Percentiles rank a stretch among this genome's conserved stretches.
These are phyloP conservation scores for Aspergillus spinulosporus DNA, from an alignment of 2,329 filamentous ascomycete genomes.

Conservation along the genomic window DNA sequence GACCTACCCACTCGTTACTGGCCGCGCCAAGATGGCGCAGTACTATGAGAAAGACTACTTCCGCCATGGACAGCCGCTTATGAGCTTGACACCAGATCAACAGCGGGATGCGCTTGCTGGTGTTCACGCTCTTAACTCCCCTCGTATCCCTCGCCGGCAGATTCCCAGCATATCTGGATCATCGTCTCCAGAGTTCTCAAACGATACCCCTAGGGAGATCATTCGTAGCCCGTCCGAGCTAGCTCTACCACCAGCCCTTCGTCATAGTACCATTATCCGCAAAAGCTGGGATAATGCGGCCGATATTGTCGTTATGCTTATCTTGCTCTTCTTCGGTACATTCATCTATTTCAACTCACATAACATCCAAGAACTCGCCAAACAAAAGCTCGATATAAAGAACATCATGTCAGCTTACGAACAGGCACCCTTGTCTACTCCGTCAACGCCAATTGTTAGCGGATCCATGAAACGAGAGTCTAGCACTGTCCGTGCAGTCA, in stretches of 20 bases:
- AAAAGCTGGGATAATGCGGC: conserved; percentile 48
- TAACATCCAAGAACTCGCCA: conserved; percentile 42
- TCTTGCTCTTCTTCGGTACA: conserved; percentile 42
- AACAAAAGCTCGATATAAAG: conserved; percentile 48
- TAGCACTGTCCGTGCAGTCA: conserved; percentile 25
- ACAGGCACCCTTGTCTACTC: conserved; percentile 39
- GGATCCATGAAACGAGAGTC: conserved; percentile 29
- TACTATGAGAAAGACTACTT: conserved; percentile 58
- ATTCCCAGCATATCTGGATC: conserved; percentile 50
- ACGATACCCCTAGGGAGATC: conserved; percentile 42
- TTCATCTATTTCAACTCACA: conserved; percentile 48
- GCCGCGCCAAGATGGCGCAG: conserved; percentile 60
- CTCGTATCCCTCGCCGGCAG: conserved; percentile 37
- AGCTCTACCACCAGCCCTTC: conserved; percentile 41
- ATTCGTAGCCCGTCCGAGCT: conserved; percentile 38
- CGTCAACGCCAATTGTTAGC: conserved; percentile 39
- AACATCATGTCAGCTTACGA: conserved; percentile 45
- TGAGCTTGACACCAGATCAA: conserved; percentile 45
- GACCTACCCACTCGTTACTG: conserved; percentile 80
- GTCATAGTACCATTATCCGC: conserved; percentile 47
- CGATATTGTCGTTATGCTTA: conserved; percentile 46
- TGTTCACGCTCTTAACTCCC: conserved; percentile 64
- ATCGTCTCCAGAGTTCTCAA: conserved; percentile 34
- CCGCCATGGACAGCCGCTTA: conserved; percentile 38
- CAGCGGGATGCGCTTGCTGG: conserved; percentile 66